Base-by-base conservation (phyloP, 495 filamentous ascomycete species). In the Aspergillus olivimuriae region DNA sequence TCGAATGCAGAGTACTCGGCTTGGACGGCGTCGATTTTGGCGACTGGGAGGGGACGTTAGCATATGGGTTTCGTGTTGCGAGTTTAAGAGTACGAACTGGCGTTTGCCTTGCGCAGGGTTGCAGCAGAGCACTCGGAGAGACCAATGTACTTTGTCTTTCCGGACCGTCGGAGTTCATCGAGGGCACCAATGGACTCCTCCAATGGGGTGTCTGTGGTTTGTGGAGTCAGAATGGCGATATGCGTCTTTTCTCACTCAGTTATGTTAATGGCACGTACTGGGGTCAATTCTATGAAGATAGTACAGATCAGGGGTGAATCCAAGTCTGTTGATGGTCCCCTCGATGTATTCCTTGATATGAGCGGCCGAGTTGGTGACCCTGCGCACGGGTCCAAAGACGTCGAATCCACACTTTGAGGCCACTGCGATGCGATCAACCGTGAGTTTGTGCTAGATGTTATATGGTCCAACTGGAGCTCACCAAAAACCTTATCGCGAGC, bases 1-100 rank as follows among this genome's bases (percentile, higher is more conserved):
- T 74, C 69, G 34, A 73, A 73, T 2, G 70, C 67, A 0, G 71
- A 75, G 49, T 73, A 75, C 35, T 75, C 71, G 10, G 69, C 69
- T 48, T 75, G 71, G 17, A 75, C 40, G 14, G 71, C 71, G 33
- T 73, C 69, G 28, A 75, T 73, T 43, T 65, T 69, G 48, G 69
- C 67, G 47, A 75, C 71, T 72, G 28, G n/a, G n/a, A n/a, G n/a
- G n/a, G n/a, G n/a, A n/a, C n/a, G n/a, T n/a, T n/a, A n/a, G n/a
- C n/a, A n/a, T n/a, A n/a, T n/a, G n/a, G n/a, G n/a, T n/a, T n/a
- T n/a, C n/a, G n/a, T n/a, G 39, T 23, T 14, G 28, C 18, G n/a
- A 19, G 16, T 5, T 11, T n/a, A 16, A 14, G 15, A 16, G 33
- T 14, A 31, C 19, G n/a, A n/a, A 71, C 70, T 69, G 8, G 63